A percentile compares a stretch with the other conserved stretches of the same genome.
phyloP scores from a whole-genome alignment of 352 stramenopile species.

The Plasmopara muralis region DNA sequence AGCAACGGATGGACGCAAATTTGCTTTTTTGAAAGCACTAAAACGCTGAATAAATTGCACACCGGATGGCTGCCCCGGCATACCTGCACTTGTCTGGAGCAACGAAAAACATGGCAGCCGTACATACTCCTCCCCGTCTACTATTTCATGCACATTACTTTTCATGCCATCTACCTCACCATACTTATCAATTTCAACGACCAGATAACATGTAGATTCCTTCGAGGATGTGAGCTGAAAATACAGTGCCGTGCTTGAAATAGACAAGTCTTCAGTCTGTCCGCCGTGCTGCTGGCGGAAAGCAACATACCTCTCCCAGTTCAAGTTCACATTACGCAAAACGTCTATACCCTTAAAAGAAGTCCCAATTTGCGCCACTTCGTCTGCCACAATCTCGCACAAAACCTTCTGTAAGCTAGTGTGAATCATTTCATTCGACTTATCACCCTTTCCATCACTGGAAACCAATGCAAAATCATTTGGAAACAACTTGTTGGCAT shows the following conservation, averaged over 20 bases:
- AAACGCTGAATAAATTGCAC: conserved; percentile 85
- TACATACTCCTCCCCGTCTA: conserved; percentile 58
- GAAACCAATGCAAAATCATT: conserved; percentile 69
- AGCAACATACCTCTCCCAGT: conserved; percentile 81
- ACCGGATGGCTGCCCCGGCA: conserved; percentile 50
- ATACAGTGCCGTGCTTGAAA: conserved; percentile 77
- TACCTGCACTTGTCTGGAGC: conserved; percentile 58
- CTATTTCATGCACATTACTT: conserved; percentile 39
- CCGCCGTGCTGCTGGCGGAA: conserved; percentile 77
- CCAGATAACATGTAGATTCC: conserved; percentile 76
- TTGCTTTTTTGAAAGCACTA: conserved; percentile 69
- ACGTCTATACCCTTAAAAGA: conserved; percentile 79
- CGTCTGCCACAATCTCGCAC: conserved; percentile 79
- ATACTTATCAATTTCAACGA: conserved; percentile 84
- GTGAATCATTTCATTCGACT: conserved; percentile 66
- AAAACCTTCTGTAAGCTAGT: conserved; percentile 60
- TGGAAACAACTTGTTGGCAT: conserved; percentile 33
- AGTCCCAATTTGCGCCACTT: conserved; percentile 67
- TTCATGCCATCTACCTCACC: conserved; percentile 60
- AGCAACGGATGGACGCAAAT: conserved; percentile 55
- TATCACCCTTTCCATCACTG: conserved; percentile 63
- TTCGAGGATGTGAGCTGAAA: conserved; percentile 81
- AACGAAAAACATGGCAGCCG: conserved; percentile 77
- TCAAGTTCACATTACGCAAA: conserved; percentile 68
- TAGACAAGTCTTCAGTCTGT: conserved; percentile 70